Evolutionary conservation across 169 alveolate genomes (phyloP), one percentile per base, ranked within the genome.

Genomic region (Plasmodium gaboni): DNA sequence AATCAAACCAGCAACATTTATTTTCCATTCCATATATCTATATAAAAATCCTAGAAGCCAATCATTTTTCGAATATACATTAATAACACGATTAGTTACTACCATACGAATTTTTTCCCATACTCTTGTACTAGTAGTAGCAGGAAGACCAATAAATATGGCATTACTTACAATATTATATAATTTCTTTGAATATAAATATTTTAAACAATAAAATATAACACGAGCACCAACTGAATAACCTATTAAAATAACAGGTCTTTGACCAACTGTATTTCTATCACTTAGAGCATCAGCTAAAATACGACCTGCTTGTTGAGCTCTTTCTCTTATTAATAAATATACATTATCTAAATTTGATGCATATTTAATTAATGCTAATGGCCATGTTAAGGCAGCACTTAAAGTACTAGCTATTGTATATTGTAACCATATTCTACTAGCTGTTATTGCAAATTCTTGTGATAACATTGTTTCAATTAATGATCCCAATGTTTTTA

Each of bases 171-270:
- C 96, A 70, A 92, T 78, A 91, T 93, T 91, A 63, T 95, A 88
- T 64, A 93, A 87, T 48, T 94, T 88, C 91, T 92, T 73, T 67
- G 92, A 92, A 87, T 96, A 91, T 64, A 97, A 92, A 55, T 95
- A 96, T 92, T 95, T 94, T 57, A 97, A 91, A 32, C 97, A 93
- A 73, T 96, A 92, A 86, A 94, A 93, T 26, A 97, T 94, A 44
- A 95, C 98, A 6, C 98, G 93, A 13, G 98, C 98, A 19, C 99
- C 99, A 94, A 96, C 95, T 87, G 97, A 92, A 93, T 95, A 96
- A 32, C 99, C 99, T 17, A 97, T 94, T 28, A 97, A 95, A 48
- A 96, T 95, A 64, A 96, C 97, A 0, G 98, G 99, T 22, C 99
- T 88, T 73, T 96, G 95, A 1, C 99, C 99, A 46, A 95, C 96